A percentile compares a stretch with the other conserved stretches of the same genome.
Evolutionary conservation across 2,329 filamentous ascomycete species (phyloP).

Genomic region (Beauveria rudraprayagi): DNA sequence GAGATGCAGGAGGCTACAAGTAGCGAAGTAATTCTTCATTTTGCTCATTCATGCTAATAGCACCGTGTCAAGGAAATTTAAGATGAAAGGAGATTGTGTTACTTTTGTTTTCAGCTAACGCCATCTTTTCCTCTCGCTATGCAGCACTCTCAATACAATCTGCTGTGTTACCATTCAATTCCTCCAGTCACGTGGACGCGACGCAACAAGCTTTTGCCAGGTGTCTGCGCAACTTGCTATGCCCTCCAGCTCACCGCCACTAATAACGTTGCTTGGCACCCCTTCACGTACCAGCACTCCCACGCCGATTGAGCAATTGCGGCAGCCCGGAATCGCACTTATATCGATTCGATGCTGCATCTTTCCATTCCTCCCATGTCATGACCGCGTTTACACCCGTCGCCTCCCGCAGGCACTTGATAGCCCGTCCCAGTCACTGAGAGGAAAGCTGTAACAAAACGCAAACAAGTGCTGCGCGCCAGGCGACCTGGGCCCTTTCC

Average conservation of each 20-base stretch:
- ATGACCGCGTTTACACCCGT: constrained; percentile 25
- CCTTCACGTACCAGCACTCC: not conserved
- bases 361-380: constrained; percentile 32
- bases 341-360: constrained; percentile 27
- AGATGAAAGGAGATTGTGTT: not conserved
- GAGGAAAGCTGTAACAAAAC: constrained; percentile 35
- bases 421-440: constrained; percentile 33
- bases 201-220: not conserved
- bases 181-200: not conserved
- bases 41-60: not conserved
- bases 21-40: not conserved
- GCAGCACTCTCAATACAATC: not conserved
- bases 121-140: not conserved
- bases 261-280: not conserved
- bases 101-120: not conserved
- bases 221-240: no score
- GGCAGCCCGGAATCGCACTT: constrained; percentile 18
- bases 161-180: not conserved
- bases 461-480: constrained; percentile 30
- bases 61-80: not conserved
- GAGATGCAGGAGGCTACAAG: not conserved
- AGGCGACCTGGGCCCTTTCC: constrained; percentile 28
- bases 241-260: not conserved
- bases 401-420: constrained; percentile 29
- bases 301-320: constrained; percentile 11